Percentiles rank a stretch among this genome's conserved stretches.
Evolutionary conservation across 768 basidiomycete genomes (phyloP).

Genomic region (Tricholoma bakamatsutake): DNA sequence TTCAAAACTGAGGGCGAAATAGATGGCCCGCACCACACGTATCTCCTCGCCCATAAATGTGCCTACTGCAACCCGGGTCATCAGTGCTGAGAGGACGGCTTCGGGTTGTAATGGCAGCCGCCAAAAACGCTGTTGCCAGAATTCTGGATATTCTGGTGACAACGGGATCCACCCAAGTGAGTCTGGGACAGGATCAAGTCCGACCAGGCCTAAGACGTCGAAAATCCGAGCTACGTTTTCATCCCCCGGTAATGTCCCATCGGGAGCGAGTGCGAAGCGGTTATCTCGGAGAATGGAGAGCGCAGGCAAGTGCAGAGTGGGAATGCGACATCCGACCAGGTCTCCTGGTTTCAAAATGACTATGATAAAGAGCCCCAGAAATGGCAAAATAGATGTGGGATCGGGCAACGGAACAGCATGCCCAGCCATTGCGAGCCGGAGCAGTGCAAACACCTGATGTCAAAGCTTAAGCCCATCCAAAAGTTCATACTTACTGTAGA

Average conservation of each 20-base stretch:
- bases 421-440: no score
- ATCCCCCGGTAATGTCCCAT: conserved; percentile 4
- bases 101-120: conserved; percentile 6
- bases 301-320: conserved; percentile 6
- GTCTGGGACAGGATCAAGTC: background rate
- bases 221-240: conserved; percentile 8
- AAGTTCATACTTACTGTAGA: background rate
- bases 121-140: conserved; percentile 6
- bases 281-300: conserved; percentile 7
- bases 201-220: conserved; percentile 5
- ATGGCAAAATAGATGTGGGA: conserved; percentile 7
- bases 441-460: conserved; percentile 7
- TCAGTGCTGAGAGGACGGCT: conserved; percentile 2
- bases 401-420: conserved; percentile 6
- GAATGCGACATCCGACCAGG: conserved; percentile 2
- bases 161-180: conserved; percentile 3
- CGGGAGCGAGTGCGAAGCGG: conserved; percentile 4
- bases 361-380: conserved; percentile 6
- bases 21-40: background rate
- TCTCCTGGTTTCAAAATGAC: conserved; percentile 8
- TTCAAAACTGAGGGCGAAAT: background rate
- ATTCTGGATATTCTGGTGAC: conserved; percentile 8
- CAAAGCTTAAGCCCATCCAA: conserved; percentile 1
- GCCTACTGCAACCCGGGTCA: background rate
- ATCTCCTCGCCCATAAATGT: conserved; percentile 3